Evolutionary conservation across 495 filamentous ascomycete species (phyloP), one percentile per base, ranked within the genome.

Genomic region (Parachaetomium inaequale): DNA sequence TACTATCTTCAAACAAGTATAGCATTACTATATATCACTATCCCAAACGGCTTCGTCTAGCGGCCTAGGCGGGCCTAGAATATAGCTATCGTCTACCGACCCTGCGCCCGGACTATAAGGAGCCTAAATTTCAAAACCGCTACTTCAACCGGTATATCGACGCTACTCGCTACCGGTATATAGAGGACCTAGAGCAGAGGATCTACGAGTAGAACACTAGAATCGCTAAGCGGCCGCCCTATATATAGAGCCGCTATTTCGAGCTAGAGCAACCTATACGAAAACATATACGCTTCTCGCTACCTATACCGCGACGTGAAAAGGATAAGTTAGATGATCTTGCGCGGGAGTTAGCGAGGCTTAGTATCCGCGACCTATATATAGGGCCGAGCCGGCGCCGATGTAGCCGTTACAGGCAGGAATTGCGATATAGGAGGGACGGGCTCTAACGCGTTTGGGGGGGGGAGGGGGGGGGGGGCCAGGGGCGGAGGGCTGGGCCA

Each of bases 241-340:
- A 25, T 43, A 25, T 17, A 15, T 15, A 50, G 56, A n/a, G 45
- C 56, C 56, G 29, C 56, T 17, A 59, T 59, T 59, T 47, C 56
- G 56, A 59, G 45, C 56, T 25, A 59, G 43, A 50, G 28, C 56
- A 15, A 50, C n/a, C 45, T 15, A n/a, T 59, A 59, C 56, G 1
- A 38, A 59, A 59, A 15, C 56, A 17, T 26, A 26, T 59, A 38
- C 56, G 56, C 23, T 59, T 59, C 56, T 59, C 45, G 28, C 56
- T 59, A 15, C 56, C 56, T 59, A 45, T 15, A 59, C 21, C n/a
- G 45, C 56, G 36, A 47, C 43, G 32, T 10, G 19, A 59, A 2
- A 50, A 38, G 45, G 56, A 59, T 26, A 17, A 59, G 56, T 43
- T 34, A 28, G 56, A 50, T 59, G 29, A 50, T 31, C 45, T 59